Percentiles rank a stretch among this genome's conserved stretches.
Evolutionary conservation across 805 yeast genomes (phyloP).

Genomic region (Metschnikowia picachoensis): DNA sequence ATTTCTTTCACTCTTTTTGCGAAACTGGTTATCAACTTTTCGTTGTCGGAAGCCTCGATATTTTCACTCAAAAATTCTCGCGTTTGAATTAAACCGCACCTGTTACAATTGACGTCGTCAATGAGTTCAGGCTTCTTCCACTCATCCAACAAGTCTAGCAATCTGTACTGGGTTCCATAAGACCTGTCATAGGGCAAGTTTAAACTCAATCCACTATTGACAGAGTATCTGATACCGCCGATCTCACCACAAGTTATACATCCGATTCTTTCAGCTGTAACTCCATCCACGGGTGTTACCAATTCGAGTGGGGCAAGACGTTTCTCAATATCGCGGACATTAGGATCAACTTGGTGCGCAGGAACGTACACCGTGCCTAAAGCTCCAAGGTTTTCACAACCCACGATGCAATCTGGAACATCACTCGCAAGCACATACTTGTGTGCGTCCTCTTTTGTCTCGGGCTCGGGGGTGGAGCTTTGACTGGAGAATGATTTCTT

Average conservation of each 20-base stretch:
- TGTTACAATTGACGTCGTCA: constrained; percentile 90
- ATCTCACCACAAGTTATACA: constrained; percentile 89
- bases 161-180: constrained; percentile 29
- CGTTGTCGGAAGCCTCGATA: constrained; percentile 37
- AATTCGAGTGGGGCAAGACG: constrained; percentile 52
- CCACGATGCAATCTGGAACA: constrained; percentile 27
- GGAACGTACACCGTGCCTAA: constrained; percentile 68
- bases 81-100: constrained; percentile 76
- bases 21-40: constrained; percentile 29
- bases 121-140: constrained; percentile 82
- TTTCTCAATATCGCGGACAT: constrained; percentile 40
- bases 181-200: constrained; percentile 54
- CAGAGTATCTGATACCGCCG: constrained; percentile 85
- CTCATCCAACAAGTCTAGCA: constrained; percentile 53
- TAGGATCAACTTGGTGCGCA: constrained; percentile 74
- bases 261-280: constrained; percentile 83
- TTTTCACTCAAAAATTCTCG: constrained; percentile 45
- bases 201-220: constrained; percentile 68
- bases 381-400: constrained; percentile 49
- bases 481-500: constrained; percentile 25
- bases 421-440: constrained; percentile 21
- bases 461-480: constrained; percentile 23
- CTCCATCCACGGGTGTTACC: constrained; percentile 89
- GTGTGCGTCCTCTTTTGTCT: constrained; percentile 15
- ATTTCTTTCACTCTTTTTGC: constrained; percentile 28